Evolutionary conservation across 345 rosid species (phyloP), one percentile per base, ranked within the genome.

Genomic region (Capsella bursapastoris): DNA sequence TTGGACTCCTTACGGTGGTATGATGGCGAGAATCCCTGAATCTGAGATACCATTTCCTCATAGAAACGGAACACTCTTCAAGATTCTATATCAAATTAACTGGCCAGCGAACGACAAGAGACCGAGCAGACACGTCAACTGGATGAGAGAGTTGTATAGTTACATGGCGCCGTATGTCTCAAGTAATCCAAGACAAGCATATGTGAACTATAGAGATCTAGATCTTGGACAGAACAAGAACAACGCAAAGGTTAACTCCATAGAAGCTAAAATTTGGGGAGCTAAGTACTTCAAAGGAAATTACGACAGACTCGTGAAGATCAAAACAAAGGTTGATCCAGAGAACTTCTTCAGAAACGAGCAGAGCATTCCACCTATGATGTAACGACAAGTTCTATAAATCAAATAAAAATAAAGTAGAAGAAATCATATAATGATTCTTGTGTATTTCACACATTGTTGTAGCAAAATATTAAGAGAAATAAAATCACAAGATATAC

Each of bases 1-100:
- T 48, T 87, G 83, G 88, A 87, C 77, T 27, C 90, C 94, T 2
- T 87, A 79, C 18, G 92, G 97, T 1, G 97, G 94, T 32, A 82
- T 59, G 85, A 88, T 85, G 91, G 62, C 66, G 11, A 74, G 64
- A 34, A 82, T 90, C 64, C 16, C 83, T 0, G 94, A 79, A 35
- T 82, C 88, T 0, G 73, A 51, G 6, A 84, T 71, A 13, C 89
- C 96, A 3, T 90, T 85, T 75, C 96, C 91, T 0, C 92, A 88
- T 60, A 49, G 93, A 58, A 75, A 52, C 0, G 92, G 94, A 6
- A 79, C 35, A 10, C 10, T 80, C 0, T 90, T 82, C 78, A 83
- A 37, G 80, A 79, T 88, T 71, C 77, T 62, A 6, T 86, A 87
- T 43, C 31, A 4, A 41, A 52, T 25, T 14, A 2, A 64, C 15